phyloP scores from a whole-genome alignment of 495 filamentous ascomycete species.

The Podospora pseudocomata region DNA sequence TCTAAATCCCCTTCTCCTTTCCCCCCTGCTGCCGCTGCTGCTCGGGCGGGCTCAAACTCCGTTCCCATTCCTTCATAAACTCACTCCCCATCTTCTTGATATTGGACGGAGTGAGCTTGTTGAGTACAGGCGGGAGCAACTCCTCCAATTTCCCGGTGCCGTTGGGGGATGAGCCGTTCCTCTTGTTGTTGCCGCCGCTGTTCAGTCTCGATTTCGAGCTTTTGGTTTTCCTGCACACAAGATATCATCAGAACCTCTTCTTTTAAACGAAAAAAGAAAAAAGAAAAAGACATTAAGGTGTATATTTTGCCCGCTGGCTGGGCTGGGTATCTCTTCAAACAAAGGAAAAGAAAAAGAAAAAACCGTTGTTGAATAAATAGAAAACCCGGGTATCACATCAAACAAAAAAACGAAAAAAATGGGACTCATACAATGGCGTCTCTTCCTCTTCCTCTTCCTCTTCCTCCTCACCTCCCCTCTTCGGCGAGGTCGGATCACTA shows the following conservation, averaged over 20 bases:
- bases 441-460: conserved; percentile 25
- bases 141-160: conserved; percentile 48
- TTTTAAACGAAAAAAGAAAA: no score
- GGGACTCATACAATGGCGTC: conserved; percentile 39
- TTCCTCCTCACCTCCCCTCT: conserved; percentile 31
- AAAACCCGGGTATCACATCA: neutral
- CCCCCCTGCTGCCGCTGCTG: no score
- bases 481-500: conserved; percentile 20
- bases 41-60: conserved; percentile 33
- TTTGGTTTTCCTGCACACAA: conserved; percentile 22
- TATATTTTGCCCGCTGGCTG: no score
- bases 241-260: neutral
- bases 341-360: no score
- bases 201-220: conserved; percentile 19
- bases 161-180: conserved; percentile 7
- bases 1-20: conserved; percentile 14
- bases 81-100: conserved; percentile 66
- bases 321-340: no score
- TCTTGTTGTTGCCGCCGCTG: neutral
- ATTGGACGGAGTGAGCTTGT: conserved; percentile 61
- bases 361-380: neutral
- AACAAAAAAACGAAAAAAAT: conserved; percentile 3
- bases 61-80: conserved; percentile 79
- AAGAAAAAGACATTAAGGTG: no score
- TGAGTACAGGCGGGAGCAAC: conserved; percentile 59